These are phyloP conservation scores for Chlamydomonas sp. DNA, from an alignment of 139 green algal species.

Conservation along the genomic window DNA sequence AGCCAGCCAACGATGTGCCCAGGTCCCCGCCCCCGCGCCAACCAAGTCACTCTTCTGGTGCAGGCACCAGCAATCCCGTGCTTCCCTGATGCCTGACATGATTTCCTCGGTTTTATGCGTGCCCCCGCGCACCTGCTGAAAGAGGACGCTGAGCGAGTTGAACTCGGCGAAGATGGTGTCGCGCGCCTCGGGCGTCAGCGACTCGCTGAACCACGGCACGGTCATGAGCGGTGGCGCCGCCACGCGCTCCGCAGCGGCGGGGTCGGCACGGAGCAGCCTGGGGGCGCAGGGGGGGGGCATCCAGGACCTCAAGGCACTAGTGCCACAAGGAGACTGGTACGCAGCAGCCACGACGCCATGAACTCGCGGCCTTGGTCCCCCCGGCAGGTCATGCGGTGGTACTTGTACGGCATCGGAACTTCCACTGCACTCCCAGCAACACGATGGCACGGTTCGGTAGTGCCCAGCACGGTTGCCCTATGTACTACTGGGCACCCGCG, in stretches of 20 bases:
- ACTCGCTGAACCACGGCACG: slow-evolving; percentile 85
- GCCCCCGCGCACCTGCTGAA: slow-evolving; percentile 48
- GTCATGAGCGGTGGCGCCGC: slow-evolving; percentile 79
- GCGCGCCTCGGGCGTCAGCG: slow-evolving; percentile 61
- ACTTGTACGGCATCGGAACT: no score
- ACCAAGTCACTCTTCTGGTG: no score
- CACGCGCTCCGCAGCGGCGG: slow-evolving; percentile 64
- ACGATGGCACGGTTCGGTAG: no score
- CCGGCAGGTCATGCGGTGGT: no score
- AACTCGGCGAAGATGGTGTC: slow-evolving; percentile 95
- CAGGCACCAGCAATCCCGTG: no score
- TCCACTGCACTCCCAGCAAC: no score
- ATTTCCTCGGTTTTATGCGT: background rate
- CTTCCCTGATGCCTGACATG: no score
- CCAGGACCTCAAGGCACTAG: background rate
- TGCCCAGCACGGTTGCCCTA: no score
- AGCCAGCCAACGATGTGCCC: no score
- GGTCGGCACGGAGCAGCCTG: slow-evolving; percentile 80
- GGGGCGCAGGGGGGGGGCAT: background rate
- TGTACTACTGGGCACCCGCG: no score
- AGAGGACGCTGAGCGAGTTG: slow-evolving; percentile 91
- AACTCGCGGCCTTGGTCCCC: no score
- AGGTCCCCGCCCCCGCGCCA: background rate
- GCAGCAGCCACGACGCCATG: background rate
- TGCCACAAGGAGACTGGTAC: no score